Conservation (phyloP, 2,329 filamentous ascomycete genomes). For the Ceratocystis alfenasii region DNA sequence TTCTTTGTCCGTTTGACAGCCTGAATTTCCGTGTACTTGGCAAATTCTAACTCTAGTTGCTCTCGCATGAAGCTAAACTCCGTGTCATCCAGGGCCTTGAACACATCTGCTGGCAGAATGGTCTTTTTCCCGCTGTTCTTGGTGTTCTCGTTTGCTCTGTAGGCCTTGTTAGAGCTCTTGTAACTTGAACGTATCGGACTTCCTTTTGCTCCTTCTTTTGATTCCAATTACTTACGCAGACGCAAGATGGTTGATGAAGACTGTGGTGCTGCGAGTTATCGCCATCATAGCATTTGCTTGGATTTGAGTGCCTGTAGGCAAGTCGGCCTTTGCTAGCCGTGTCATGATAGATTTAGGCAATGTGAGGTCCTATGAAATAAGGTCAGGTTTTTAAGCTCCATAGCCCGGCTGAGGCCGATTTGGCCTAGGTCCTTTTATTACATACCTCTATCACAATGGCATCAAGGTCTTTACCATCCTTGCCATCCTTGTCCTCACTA, state of each 20-base stretch:
- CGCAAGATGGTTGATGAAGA: conserved; percentile 72
- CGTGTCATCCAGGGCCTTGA: conserved; percentile 62
- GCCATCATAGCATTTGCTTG: conserved; percentile 71
- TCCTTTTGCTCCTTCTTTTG: not conserved
- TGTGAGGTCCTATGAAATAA: conserved; percentile 50
- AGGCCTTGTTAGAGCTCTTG: not conserved
- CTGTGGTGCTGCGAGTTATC: conserved; percentile 67
- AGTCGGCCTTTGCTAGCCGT: conserved; percentile 63
- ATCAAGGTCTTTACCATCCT: conserved; percentile 29
- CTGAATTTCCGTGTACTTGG: conserved; percentile 62
- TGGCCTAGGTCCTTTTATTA: not conserved
- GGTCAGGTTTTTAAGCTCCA: not conserved
- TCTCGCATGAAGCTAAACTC: conserved; percentile 62
- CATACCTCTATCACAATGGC: conserved; percentile 43
- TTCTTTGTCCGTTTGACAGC: conserved; percentile 64
- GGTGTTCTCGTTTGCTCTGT: conserved; percentile 62
- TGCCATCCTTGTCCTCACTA: conserved; percentile 26
- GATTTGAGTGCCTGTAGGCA: conserved; percentile 71
- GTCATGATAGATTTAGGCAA: conserved; percentile 74
- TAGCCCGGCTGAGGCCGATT: not conserved
- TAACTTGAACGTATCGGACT: too few species aligned
- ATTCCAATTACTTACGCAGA: conserved; percentile 46
- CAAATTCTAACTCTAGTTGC: conserved; percentile 62
- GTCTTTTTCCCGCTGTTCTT: conserved; percentile 60
- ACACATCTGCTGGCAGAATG: conserved; percentile 62